Conservation (phyloP, 2,329 filamentous ascomycete species). For the Stagonosporopsis rhizophila region DNA sequence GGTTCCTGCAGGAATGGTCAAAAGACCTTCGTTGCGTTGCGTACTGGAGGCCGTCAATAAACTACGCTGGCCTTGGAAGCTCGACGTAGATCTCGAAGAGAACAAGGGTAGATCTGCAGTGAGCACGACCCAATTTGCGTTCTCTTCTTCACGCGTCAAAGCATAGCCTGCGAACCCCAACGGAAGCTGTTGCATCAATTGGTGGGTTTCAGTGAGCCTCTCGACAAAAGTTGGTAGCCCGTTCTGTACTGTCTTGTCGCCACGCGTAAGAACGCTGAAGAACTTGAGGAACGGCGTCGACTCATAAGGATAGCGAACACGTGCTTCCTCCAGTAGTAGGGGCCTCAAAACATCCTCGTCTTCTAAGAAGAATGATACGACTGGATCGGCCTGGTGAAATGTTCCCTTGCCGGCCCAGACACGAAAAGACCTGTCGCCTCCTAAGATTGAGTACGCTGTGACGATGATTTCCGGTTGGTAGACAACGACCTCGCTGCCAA, state of each 20-base stretch:
- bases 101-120: slow-evolving; percentile 70
- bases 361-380: slow-evolving; percentile 62
- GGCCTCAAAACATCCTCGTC: slow-evolving; percentile 64
- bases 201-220: slow-evolving; percentile 72
- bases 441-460: slow-evolving; percentile 69
- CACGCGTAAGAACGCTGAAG: slow-evolving; percentile 67
- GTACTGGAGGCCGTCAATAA: slow-evolving; percentile 27
- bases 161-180: slow-evolving; percentile 75
- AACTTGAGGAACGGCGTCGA: slow-evolving; percentile 78
- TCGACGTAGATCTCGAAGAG: slow-evolving; percentile 25
- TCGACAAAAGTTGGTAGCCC: slow-evolving; percentile 62
- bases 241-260: slow-evolving; percentile 54
- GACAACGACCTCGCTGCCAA: slow-evolving; percentile 64
- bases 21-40: slow-evolving; percentile 48
- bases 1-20: slow-evolving; percentile 71
- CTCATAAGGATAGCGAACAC: slow-evolving; percentile 85
- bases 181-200: slow-evolving; percentile 80
- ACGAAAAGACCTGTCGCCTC: slow-evolving; percentile 55
- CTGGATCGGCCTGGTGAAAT: slow-evolving; percentile 36
- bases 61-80: slow-evolving; percentile 33
- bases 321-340: slow-evolving; percentile 69
- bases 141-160: slow-evolving; percentile 83
- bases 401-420: slow-evolving; percentile 36
- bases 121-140: slow-evolving; percentile 78
- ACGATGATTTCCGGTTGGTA: slow-evolving; percentile 76